Base-by-base conservation (phyloP, 371 early-diverging fungal genomes). In the Rhizopus sp. region DNA sequence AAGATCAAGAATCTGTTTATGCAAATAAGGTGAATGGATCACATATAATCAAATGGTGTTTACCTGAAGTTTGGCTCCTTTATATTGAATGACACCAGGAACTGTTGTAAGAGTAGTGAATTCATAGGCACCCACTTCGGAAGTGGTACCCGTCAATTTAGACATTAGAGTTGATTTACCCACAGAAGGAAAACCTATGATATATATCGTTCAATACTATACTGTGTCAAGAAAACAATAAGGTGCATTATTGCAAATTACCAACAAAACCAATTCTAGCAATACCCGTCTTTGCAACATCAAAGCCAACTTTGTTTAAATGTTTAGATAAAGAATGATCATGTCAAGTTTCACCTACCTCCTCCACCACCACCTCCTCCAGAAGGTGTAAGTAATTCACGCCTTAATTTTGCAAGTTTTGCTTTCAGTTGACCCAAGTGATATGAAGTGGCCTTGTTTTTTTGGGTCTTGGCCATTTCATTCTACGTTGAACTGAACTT, bases 71-170 rank as follows among this genome's bases (percentile, higher is more conserved):
- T 91, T 94, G n/a, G 99, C 99, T 53, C 99, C 99, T 75, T 99
- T 95, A 78, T 99, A 96, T 60, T 95, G 89, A 63, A 99, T 78
- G 12, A 96, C 84, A 57, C 98, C 97, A 16, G 99, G 99, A 35
- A 98, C 95, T 15, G 95, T 95, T 10, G 99, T 99, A 48, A 99
- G 82, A 7, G 99, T 99, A 51, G 99, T 99, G 82, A 99, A 99
- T 81, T 99, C 99, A 73, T 99, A 98, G 17, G 90, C 93, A 67
- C 87, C 93, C 23, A 96, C 97, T 79, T 96, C 99, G 55, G 96
- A 95, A 69, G 91, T 89, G 16, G 99, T 99, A 38, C 95, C 97
- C 2, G 99, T 99, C 51, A 97, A 73, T 72, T 98, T 99, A 46
- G 92, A 92, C 97, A 98, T 96, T 10, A 98, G 77, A 4, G 98